phyloP scores from a whole-genome alignment of 2,329 filamentous ascomycete genomes.

The Cladosporium sp. region DNA sequence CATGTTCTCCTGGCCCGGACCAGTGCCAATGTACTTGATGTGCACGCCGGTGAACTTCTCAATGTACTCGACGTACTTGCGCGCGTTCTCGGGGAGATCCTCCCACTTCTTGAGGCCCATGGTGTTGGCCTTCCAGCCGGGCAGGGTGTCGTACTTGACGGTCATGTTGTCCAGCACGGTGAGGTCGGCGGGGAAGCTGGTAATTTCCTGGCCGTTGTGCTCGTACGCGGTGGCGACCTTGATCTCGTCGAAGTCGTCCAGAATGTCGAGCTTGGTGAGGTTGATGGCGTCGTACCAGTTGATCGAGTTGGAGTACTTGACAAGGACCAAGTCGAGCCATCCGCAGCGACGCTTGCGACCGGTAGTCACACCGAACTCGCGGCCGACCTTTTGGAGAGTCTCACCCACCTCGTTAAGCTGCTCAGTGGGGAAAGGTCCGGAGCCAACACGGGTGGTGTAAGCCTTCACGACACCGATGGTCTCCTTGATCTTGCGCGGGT shows the following conservation, averaged over 20 bases:
- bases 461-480: constrained; percentile 69
- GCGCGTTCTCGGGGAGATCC: constrained; percentile 65
- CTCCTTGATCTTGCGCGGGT: constrained; percentile 62
- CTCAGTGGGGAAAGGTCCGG: constrained; percentile 69
- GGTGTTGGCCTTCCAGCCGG: constrained; percentile 69
- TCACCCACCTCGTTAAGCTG: constrained; percentile 60
- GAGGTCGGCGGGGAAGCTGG: constrained; percentile 67
- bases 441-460: constrained; percentile 61
- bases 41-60: constrained; percentile 66
- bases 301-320: constrained; percentile 65
- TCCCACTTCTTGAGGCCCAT: constrained; percentile 61
- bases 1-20: constrained; percentile 66
- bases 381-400: constrained; percentile 58
- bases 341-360: constrained; percentile 64
- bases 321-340: constrained; percentile 68
- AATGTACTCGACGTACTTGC: constrained; percentile 67
- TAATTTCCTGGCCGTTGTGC: constrained; percentile 56
- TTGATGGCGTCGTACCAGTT: constrained; percentile 70
- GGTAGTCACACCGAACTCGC: constrained; percentile 60
- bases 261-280: constrained; percentile 68
- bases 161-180: constrained; percentile 60
- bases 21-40: constrained; percentile 68
- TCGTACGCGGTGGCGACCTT: constrained; percentile 74
- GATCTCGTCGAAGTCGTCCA: constrained; percentile 73
- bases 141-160: constrained; percentile 68